Evolutionary conservation across 2,329 filamentous ascomycete genomes (phyloP), one percentile per base, ranked within the genome.

Genomic region (Alternaria rosae): DNA sequence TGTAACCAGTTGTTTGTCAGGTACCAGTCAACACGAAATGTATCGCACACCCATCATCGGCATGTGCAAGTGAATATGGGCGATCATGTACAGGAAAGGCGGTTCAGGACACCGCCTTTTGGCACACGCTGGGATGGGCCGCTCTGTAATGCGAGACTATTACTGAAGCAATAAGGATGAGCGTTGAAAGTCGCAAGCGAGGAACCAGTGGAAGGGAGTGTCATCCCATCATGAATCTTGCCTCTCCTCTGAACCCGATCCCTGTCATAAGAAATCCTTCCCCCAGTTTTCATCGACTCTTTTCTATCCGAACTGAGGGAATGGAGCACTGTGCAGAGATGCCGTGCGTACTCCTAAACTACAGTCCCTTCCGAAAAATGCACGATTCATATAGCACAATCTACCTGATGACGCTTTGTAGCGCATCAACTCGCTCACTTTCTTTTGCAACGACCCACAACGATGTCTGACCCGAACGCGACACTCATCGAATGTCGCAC

Each of bases 111-210:
- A n/a, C 32, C 17, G 45, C 17, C 11, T 44, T 9, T 21, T 25
- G 20, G n/a, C n/a, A 42, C 11, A 15, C 6, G 4, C 45, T 50
- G 26, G 26, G 12, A 50, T 20, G 26, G 45, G 54, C 20, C 20
- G 28, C 25, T n/a, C 41, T 11, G 32, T 15, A 13, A 26, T 9
- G 26, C 23, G 11, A 28, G 30, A 21, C 41, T 45, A 58, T 26
- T 17, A 28, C n/a, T n/a, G 4, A 38, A 26, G 10, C 20, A 43
- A 44, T 8, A 5, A 20, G 17, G 48, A 30, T 59, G 28, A 17
- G 15, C 26, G 47, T 58, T 42, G 44, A 17, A 52, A 32, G 20
- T 26, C 53, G 48, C 21, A 59, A 45, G 47, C 48, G 48, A 58
- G 41, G n/a, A 20, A 35, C 56, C 50, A 54, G 20, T 20, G 9